Evolutionary conservation across 2,329 filamentous ascomycete species (phyloP).

Genomic region (Penicillium sp.): DNA sequence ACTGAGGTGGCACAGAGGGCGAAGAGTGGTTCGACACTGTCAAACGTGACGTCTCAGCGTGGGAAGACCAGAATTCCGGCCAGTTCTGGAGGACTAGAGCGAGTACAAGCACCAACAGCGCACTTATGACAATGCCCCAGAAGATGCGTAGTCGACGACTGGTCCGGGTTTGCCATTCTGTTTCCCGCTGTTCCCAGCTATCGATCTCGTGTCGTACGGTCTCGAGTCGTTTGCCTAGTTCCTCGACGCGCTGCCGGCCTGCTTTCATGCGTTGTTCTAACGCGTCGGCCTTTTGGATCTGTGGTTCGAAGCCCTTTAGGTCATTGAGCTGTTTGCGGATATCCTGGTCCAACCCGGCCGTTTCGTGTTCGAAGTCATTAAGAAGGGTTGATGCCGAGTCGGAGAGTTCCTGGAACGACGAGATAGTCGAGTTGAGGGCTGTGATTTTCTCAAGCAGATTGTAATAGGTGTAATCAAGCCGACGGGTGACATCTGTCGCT

Average conservation of each 20-base stretch:
- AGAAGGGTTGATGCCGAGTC: constrained; percentile 39
- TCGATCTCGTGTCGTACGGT: constrained; percentile 42
- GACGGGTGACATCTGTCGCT: constrained; percentile 46
- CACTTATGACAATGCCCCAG: constrained; percentile 33
- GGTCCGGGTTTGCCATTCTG: constrained; percentile 43
- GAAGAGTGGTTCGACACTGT: constrained; percentile 19
- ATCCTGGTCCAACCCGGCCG: constrained; percentile 37
- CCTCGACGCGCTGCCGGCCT: constrained; percentile 36
- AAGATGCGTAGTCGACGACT: constrained; percentile 42
- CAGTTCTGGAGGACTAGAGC: constrained; percentile 32
- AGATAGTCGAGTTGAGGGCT: constrained; percentile 42
- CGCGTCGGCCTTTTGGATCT: constrained; percentile 37
- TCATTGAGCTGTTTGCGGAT: constrained; percentile 39
- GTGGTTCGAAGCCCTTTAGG: constrained; percentile 41
- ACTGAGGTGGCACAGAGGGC: constrained; percentile 1
- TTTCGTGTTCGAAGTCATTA: constrained; percentile 42
- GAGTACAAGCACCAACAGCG: constrained; percentile 31
- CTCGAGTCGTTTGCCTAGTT: constrained; percentile 42
- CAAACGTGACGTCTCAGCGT: constrained; percentile 6
- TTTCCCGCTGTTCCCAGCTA: constrained; percentile 45
- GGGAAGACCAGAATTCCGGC: constrained; percentile 10
- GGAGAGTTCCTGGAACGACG: constrained; percentile 43
- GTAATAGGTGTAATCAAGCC: constrained; percentile 51
- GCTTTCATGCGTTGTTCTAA: constrained; percentile 43
- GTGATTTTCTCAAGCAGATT: constrained; percentile 48